Conservation (phyloP, 2,329 filamentous ascomycete species). For the Tolypocladium nubicola region DNA sequence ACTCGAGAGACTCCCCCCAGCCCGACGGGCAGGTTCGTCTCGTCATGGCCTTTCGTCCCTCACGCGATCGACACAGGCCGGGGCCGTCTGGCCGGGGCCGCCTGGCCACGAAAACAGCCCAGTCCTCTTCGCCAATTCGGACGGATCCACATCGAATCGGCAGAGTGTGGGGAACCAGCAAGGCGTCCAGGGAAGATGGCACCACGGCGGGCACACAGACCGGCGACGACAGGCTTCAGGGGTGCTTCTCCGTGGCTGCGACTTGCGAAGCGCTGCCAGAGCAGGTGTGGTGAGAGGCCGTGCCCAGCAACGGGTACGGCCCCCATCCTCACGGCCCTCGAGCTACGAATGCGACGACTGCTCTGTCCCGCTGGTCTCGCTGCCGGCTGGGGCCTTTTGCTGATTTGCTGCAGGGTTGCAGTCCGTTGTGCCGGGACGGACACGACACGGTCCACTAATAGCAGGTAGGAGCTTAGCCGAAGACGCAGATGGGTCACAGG, state of each 20-base stretch:
- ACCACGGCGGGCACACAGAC: background rate
- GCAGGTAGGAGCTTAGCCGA: background rate
- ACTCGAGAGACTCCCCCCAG: too few species aligned
- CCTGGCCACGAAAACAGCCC: background rate
- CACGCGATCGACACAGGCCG: too few species aligned
- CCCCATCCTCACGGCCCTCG: background rate
- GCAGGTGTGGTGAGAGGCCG: background rate
- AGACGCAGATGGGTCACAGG: too few species aligned
- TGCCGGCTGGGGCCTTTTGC: background rate
- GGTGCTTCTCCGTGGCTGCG: background rate
- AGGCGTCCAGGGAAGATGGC: background rate
- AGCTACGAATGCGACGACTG: background rate
- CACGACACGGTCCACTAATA: background rate
- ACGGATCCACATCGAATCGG: background rate
- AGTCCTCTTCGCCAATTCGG: background rate
- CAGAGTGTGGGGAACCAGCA: background rate
- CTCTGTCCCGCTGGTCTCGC: background rate
- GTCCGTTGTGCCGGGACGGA: background rate
- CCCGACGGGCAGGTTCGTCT: too few species aligned
- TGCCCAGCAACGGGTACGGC: background rate
- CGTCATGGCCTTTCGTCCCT: too few species aligned
- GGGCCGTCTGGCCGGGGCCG: background rate
- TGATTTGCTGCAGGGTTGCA: background rate
- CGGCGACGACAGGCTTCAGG: background rate
- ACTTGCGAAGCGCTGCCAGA: background rate